Percentiles rank a stretch among this genome's conserved stretches.
Conservation (phyloP, 2,329 filamentous ascomycete genomes). For the Xylariaceae sp. region DNA sequence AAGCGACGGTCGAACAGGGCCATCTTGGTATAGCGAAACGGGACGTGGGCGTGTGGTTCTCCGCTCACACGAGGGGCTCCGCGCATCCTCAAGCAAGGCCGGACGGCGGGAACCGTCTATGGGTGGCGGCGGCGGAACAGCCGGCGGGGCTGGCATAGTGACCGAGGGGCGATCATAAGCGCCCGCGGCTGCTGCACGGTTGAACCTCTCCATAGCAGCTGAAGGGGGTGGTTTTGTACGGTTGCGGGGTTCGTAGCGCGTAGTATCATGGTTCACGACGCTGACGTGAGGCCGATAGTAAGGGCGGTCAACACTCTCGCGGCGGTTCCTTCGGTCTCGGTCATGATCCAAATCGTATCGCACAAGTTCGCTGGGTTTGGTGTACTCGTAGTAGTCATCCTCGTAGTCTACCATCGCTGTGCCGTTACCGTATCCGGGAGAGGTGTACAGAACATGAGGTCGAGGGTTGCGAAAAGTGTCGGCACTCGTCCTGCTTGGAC, state of each 20-base stretch:
- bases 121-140: conserved; percentile 36
- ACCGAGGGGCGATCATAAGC: conserved; percentile 44
- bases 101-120: conserved; percentile 33
- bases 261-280: conserved; percentile 43
- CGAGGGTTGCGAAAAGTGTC: conserved; percentile 46
- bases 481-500: conserved; percentile 32
- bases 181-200: conserved; percentile 38
- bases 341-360: conserved; percentile 56
- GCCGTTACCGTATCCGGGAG: conserved; percentile 34
- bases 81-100: conserved; percentile 32
- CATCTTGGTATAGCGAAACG: conserved; percentile 51
- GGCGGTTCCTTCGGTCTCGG: conserved; percentile 38
- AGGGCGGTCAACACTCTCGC: conserved; percentile 51
- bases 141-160: conserved; percentile 43
- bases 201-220: conserved; percentile 65
- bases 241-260: conserved; percentile 38
- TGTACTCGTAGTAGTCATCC: conserved; percentile 59
- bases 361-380: conserved; percentile 56
- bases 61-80: conserved; percentile 33
- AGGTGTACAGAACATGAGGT: conserved; percentile 42
- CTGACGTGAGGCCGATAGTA: conserved; percentile 54
- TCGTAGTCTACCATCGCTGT: conserved; percentile 45
- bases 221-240: conserved; percentile 62
- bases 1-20: conserved; percentile 38
- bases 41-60: conserved; percentile 38